A percentile compares a stretch with the other conserved stretches of the same genome.
Evolutionary conservation across 2,329 filamentous ascomycete genomes (phyloP).

Genomic region (Hypocreales sp.): DNA sequence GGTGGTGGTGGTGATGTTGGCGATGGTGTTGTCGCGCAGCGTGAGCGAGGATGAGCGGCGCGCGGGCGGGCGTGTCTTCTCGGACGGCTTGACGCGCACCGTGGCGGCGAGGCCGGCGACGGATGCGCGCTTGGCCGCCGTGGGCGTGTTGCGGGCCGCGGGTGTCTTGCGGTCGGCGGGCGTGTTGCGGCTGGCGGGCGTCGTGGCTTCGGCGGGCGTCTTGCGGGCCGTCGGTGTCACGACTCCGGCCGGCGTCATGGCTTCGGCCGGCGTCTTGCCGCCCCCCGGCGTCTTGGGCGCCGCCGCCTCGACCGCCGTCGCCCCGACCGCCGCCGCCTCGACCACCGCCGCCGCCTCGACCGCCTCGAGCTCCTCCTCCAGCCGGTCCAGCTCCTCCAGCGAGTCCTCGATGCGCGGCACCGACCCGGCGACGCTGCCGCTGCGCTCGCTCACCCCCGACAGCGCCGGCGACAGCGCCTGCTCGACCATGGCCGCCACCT

Average conservation of each 20-base stretch:
- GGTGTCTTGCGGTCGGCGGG: no score
- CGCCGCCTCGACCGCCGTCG: constrained; percentile 14
- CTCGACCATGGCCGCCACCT: constrained; percentile 15
- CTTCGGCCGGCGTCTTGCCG: neutral
- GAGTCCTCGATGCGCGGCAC: constrained; percentile 46
- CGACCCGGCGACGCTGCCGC: constrained; percentile 18
- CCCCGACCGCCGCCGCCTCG: constrained; percentile 16
- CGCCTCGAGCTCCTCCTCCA: constrained; percentile 46
- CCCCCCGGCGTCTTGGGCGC: constrained; percentile 6
- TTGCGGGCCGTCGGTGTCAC: constrained; percentile 7
- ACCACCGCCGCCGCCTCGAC: constrained; percentile 22
- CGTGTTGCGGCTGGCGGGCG: no score
- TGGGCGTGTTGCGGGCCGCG: constrained; percentile 1
- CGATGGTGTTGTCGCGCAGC: constrained; percentile 13
- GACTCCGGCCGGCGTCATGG: no score
- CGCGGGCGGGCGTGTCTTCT: constrained; percentile 19
- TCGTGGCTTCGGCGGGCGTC: no score
- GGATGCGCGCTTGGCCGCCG: constrained; percentile 11
- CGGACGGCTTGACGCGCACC: constrained; percentile 23
- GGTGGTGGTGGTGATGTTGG: neutral
- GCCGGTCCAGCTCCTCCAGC: constrained; percentile 42
- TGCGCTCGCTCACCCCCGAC: constrained; percentile 13
- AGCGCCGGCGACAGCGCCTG: constrained; percentile 17
- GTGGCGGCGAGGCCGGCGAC: constrained; percentile 21
- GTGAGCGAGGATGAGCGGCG: constrained; percentile 27